Base-by-base conservation (phyloP, 2,329 filamentous ascomycete genomes). In the Rutstroemia sp. region DNA sequence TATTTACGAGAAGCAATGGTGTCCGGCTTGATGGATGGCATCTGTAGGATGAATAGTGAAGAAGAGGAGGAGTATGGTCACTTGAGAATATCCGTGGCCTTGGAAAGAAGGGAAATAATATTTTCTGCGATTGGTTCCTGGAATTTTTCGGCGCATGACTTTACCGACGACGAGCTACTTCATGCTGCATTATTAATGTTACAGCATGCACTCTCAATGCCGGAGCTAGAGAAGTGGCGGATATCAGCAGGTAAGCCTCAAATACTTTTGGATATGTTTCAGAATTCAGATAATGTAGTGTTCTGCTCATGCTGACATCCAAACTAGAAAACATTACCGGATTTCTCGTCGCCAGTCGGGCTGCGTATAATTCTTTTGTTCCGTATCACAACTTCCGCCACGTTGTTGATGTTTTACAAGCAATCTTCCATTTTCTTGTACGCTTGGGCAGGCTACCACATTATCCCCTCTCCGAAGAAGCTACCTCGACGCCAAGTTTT, bases 311-410 rank as follows among this genome's bases (percentile, higher is more conserved):
- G 65, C 76, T 80, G 70, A 80, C 72, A 66, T 58, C 63, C 63
- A 63, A 61, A 62, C 45, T 67, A 89, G 90, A 88, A 65, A 86
- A 95, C 70, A 77, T 99, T 27, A 87, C 88, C 62, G 85, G 83
- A 54, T 97, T 96, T 68, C 77, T 97, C 59, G 81, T 95, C 61
- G 91, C 92, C 53, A 94, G 91, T 67, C 87, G 92, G 60, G 85
- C 87, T 49, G 90, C 94, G n/a, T 99, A 99, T 75, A 97, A 97
- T 71, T 88, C 83, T 58, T 96, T 96, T 71, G 91, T 96, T 38
- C 88, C 92, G 21, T 99, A 97, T 69, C 94, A 99, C 76, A 99
- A 99, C 73, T 99, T 97, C 71, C 88, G 92, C 54, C 94, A 99
- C 72, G 94, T 96, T 21, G 87, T 96, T 60, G 94, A 99, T 72